phyloP scores from a whole-genome alignment of 768 basidiomycete genomes.

The Rhizopogon sp. region DNA sequence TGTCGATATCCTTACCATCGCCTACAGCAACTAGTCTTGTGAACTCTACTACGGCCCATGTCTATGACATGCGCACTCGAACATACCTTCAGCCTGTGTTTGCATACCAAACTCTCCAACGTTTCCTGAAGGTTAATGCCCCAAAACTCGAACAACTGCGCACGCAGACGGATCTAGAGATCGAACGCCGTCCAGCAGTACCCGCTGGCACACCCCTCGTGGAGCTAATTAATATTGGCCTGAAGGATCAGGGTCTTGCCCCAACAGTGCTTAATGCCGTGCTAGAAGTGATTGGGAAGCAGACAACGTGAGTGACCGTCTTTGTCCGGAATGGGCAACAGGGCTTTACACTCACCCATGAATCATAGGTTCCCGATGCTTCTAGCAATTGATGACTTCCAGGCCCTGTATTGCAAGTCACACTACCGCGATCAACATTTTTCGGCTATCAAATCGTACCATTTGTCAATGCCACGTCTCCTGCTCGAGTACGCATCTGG shows the following conservation, averaged over 20 bases:
- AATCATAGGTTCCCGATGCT: constrained; percentile 64
- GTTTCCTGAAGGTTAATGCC: constrained; percentile 57
- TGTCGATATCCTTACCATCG: not conserved
- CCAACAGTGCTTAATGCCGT: constrained; percentile 54
- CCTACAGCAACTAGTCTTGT: constrained; percentile 51
- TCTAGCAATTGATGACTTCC: constrained; percentile 85
- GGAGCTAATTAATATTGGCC: constrained; percentile 54
- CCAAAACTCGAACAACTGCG: constrained; percentile 36
- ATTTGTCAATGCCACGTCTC: constrained; percentile 73
- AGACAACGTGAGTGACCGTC: constrained; percentile 48
- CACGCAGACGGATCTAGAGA: constrained; percentile 35
- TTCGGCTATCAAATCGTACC: constrained; percentile 62
- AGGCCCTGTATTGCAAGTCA: constrained; percentile 67
- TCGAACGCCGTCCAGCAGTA: constrained; percentile 44
- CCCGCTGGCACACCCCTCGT: constrained; percentile 44
- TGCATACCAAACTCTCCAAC: constrained; percentile 58
- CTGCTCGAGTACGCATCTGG: constrained; percentile 80
- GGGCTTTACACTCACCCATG: not conserved
- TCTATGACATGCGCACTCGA: constrained; percentile 70
- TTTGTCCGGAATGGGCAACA: not conserved
- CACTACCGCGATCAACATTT: constrained; percentile 74
- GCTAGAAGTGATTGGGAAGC: constrained; percentile 56
- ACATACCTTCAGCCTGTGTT: constrained; percentile 72
- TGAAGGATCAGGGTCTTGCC: constrained; percentile 46
- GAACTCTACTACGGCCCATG: constrained; percentile 67